Conservation (phyloP, 2,329 filamentous ascomycete genomes). For the Fusarium sp. region DNA sequence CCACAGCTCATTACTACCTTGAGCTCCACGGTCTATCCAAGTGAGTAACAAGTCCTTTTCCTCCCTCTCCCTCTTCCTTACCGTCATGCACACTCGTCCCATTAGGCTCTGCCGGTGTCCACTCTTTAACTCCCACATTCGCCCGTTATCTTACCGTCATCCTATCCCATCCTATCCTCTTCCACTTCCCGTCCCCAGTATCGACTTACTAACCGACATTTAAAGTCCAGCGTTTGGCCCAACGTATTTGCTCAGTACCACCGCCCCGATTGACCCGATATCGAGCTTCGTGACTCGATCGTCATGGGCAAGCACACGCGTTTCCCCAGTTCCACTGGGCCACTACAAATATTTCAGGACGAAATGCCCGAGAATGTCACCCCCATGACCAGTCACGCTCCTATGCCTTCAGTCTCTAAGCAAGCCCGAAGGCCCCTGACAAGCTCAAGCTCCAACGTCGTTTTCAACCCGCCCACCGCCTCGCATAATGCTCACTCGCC, state of each 20-base stretch:
- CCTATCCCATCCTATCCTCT: conserved; percentile 29
- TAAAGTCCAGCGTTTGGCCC: conserved; percentile 27
- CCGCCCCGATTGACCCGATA: conserved; percentile 29
- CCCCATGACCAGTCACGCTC: conserved; percentile 66
- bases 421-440: conserved; percentile 61
- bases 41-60: conserved; percentile 40
- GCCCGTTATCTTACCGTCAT: conserved; percentile 36
- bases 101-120: conserved; percentile 40
- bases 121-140: conserved; percentile 38
- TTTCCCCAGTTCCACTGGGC: conserved; percentile 58
- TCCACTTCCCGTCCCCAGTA: conserved; percentile 35
- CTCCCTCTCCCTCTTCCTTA: conserved; percentile 34
- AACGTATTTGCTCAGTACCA: conserved; percentile 5
- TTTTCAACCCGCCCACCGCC: conserved; percentile 71
- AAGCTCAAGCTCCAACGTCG: conserved; percentile 68
- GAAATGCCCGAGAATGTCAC: conserved; percentile 58
- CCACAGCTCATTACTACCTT: conserved; percentile 42
- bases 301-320: conserved; percentile 65
- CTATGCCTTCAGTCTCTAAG: conserved; percentile 64
- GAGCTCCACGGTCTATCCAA: conserved; percentile 40
- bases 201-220: conserved; percentile 34
- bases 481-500: conserved; percentile 72
- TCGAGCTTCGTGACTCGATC: conserved; percentile 49
- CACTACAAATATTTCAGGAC: conserved; percentile 65
- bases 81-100: conserved; percentile 43